phyloP scores from a whole-genome alignment of 768 basidiomycete species.

The Lyophyllum decastes region DNA sequence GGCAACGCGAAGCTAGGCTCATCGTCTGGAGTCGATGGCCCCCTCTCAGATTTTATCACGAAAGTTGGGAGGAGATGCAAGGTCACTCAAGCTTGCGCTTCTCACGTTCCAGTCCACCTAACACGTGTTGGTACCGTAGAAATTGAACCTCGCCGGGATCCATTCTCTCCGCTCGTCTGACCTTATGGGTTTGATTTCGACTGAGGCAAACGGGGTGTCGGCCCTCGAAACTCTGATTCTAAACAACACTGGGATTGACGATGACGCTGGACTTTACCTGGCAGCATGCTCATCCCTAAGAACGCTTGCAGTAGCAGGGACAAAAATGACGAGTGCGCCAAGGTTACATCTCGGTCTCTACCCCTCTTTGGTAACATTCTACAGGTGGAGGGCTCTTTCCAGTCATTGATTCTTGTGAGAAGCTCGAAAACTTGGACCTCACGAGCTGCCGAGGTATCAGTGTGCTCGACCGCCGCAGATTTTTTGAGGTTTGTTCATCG shows the following conservation, averaged over 20 bases:
- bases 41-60: slow-evolving; percentile 47
- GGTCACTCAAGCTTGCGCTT: slow-evolving; percentile 31
- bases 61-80: slow-evolving; percentile 61
- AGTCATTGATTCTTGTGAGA: slow-evolving; percentile 58
- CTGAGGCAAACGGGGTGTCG: slow-evolving; percentile 31
- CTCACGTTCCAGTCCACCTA: neutral
- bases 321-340: slow-evolving; percentile 58
- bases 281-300: slow-evolving; percentile 49
- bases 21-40: slow-evolving; percentile 29
- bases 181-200: slow-evolving; percentile 48
- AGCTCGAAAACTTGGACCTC: slow-evolving; percentile 56
- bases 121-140: slow-evolving; percentile 31
- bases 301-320: slow-evolving; percentile 54
- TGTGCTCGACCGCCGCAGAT: slow-evolving; percentile 58
- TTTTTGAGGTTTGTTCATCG: slow-evolving; percentile 56
- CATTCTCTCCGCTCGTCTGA: slow-evolving; percentile 50
- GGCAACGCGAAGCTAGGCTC: slow-evolving; percentile 62
- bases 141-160: slow-evolving; percentile 60
- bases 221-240: slow-evolving; percentile 50
- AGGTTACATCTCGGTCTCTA: neutral
- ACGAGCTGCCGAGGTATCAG: slow-evolving; percentile 68
- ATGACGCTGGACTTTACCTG: slow-evolving; percentile 53
- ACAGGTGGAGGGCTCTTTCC: slow-evolving; percentile 55
- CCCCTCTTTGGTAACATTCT: neutral
- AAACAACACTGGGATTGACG: slow-evolving; percentile 64